A percentile compares a stretch with the other conserved stretches of the same genome.
Evolutionary conservation across 2,329 filamentous ascomycete species (phyloP).

Genomic region (Clonostachys solani): DNA sequence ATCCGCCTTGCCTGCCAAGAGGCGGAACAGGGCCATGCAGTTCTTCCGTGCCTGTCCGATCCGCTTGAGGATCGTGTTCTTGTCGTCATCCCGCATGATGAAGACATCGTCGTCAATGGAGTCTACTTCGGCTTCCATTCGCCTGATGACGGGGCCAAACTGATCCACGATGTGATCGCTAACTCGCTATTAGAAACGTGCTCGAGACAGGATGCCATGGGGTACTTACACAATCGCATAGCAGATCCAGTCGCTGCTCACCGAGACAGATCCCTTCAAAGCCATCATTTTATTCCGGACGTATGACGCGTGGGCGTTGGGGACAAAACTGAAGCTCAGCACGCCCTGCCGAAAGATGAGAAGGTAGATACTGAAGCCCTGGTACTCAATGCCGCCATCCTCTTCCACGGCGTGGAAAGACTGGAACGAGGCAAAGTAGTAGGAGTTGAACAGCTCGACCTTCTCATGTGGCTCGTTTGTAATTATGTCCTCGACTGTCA

Average conservation of each 20-base stretch:
- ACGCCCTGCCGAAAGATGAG: conserved; percentile 95
- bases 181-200: background rate
- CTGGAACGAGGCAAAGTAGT: conserved; percentile 97
- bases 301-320: conserved; percentile 81
- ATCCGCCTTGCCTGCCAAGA: conserved; percentile 96
- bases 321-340: conserved; percentile 88
- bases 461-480: conserved; percentile 96
- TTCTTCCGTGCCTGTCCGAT: conserved; percentile 93
- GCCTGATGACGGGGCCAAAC: conserved; percentile 84
- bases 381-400: conserved; percentile 76
- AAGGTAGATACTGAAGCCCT: conserved; percentile 95
- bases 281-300: conserved; percentile 89
- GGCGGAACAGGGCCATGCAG: conserved; percentile 86
- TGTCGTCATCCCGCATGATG: conserved; percentile 85
- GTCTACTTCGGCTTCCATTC: conserved; percentile 85
- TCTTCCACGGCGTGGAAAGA: conserved; percentile 82
- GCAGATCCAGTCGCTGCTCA: conserved; percentile 98
- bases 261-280: conserved; percentile 88
- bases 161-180: conserved; percentile 96
- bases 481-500: conserved; percentile 94
- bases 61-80: conserved; percentile 77
- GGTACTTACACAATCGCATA: conserved; percentile 87
- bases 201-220: background rate
- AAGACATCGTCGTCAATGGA: conserved; percentile 95
- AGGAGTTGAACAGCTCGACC: conserved; percentile 94